Evolutionary conservation across 1,139 yeast genomes (phyloP).

Genomic region (Geotrichum carabidarum): DNA sequence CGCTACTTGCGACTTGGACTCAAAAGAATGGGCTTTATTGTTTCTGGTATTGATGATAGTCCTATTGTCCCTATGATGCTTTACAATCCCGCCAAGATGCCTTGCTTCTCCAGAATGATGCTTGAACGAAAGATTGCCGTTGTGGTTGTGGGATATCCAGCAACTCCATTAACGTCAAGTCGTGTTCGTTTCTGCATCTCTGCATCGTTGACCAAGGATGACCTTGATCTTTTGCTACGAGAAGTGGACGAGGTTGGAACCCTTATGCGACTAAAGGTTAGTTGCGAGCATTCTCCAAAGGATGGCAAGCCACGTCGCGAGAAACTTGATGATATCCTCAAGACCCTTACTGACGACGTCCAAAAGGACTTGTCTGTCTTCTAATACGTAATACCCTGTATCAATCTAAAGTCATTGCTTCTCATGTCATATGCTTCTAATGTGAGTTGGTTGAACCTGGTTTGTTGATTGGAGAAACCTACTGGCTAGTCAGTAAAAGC

Average conservation of each 20-base stretch:
- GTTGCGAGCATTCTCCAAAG: conserved; percentile 34
- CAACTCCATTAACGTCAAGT: conserved; percentile 85
- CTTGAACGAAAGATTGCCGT: conserved; percentile 79
- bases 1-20: conserved; percentile 87
- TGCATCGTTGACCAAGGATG: conserved; percentile 87
- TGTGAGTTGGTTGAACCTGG: no score
- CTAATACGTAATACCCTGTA: conserved; percentile 43
- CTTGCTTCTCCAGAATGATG: conserved; percentile 80
- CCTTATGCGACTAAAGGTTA: conserved; percentile 63
- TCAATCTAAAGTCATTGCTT: conserved; percentile 67
- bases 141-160: conserved; percentile 96
- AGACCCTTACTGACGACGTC: conserved; percentile 64
- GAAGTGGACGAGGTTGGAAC: conserved; percentile 80
- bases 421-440: conserved; percentile 51
- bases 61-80: conserved; percentile 89
- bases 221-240: conserved; percentile 72
- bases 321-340: conserved; percentile 71
- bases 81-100: conserved; percentile 91
- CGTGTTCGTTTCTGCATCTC: conserved; percentile 92
- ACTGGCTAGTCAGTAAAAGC: no score
- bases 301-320: conserved; percentile 62
- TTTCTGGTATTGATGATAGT: conserved; percentile 91
- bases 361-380: conserved; percentile 24
- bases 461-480: no score
- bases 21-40: conserved; percentile 87